Base-by-base conservation (phyloP, 2,329 filamentous ascomycete genomes). In the Cercospora beticola region DNA sequence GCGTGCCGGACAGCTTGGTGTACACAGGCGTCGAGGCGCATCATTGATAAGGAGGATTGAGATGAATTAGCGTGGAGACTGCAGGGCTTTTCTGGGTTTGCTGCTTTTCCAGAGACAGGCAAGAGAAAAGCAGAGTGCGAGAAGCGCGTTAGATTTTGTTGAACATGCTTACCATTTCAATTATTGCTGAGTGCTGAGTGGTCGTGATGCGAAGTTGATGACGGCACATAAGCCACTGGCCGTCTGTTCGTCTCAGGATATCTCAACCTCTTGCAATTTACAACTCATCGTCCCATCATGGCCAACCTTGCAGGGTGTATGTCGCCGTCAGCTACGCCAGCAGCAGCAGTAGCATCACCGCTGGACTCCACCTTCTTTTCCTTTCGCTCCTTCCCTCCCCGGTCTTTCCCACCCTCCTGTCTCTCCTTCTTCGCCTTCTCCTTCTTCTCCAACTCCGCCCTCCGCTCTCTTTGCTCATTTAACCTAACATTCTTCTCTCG, bases 401-500 rank as follows among this genome's bases (percentile, higher is more conserved):
- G 82, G 62, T 81, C 78, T 68, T 81, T 79, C 21, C 65, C 65
- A 1, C 68, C 74, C 59, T 73, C 73, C 71, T 80, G 75, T 67
- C 78, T 78, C 77, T 81, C 79, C 69, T 82, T 79, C 72, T 78
- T 79, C 65, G 75, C 77, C 78, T 81, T 81, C 72, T 81, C 79
- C 75, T 84, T 82, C 68, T 79, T 78, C 71, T 82, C 80, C 71
- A 82, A 79, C 80, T 87, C 83, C 16, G 81, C 81, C 65, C 83
- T 80, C 56, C 86, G 82, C 67, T 85, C 83, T 66, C 89, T 84
- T 81, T 91, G 84, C 72, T 89, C 92, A 73, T 92, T 87, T 61
- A 97, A 86, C 82, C 94, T 94, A 76, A 87, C 84, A 82, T 98
- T 97, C 87, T 97, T 97, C 67, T 86, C 86, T 76, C 87, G 85